Conservation (phyloP, 768 basidiomycete species). For the Chiua virens region DNA sequence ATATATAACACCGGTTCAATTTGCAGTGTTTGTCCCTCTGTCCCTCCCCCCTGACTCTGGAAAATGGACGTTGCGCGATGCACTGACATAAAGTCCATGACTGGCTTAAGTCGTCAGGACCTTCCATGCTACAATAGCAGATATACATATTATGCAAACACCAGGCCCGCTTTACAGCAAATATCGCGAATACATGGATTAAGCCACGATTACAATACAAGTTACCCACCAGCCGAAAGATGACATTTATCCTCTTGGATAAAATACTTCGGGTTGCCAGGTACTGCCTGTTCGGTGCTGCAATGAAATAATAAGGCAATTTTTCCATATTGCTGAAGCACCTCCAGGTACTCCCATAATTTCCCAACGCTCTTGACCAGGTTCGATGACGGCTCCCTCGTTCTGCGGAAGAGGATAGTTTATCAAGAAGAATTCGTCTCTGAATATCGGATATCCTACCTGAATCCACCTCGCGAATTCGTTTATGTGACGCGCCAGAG, state of each 20-base stretch:
- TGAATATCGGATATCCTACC: constrained; percentile 22
- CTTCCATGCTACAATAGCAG: not conserved
- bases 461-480: constrained; percentile 31
- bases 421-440: not conserved
- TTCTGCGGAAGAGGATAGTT: constrained; percentile 15
- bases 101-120: constrained; percentile 2
- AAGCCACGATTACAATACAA: constrained; percentile 1
- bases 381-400: constrained; percentile 30
- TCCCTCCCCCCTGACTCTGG: not conserved
- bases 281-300: constrained; percentile 40
- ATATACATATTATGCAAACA: constrained; percentile 7
- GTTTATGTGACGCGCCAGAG: constrained; percentile 31
- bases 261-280: constrained; percentile 47
- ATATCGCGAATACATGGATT: constrained; percentile 7
- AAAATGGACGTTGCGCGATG: not conserved
- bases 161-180: constrained; percentile 14
- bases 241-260: constrained; percentile 13
- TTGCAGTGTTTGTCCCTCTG: not conserved
- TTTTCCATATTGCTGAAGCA: constrained; percentile 23
- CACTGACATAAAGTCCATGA: not conserved
- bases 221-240: not conserved
- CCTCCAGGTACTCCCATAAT: constrained; percentile 25
- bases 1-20: not conserved
- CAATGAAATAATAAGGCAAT: constrained; percentile 40
- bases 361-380: constrained; percentile 39